Evolutionary conservation across 805 yeast genomes (phyloP), one percentile per base, ranked within the genome.

Genomic region (Komagataella ulmi): DNA sequence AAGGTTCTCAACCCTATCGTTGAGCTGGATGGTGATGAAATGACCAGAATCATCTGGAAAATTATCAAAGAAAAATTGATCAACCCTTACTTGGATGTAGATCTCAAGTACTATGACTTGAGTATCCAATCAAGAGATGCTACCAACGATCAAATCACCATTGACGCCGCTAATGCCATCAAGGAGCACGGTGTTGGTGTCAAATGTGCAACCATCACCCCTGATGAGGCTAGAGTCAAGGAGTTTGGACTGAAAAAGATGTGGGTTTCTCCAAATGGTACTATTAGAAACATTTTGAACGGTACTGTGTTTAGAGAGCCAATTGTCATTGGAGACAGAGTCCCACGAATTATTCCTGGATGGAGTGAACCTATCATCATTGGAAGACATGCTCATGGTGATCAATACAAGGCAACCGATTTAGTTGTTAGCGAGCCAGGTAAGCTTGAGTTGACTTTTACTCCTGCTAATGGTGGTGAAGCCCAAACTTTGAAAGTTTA

Each of bases 211-310:
- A 85, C 91, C 17, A 85, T 85, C 59, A 85, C 91, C 1, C 93
- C 91, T 2, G 91, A 85, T 65, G 91, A 85, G 65, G 80, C 77
- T 23, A 75, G 93, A 65, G 91, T 85, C 48, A 71, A 80, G 61
- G 93, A 85, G 67, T 85, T 84, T 58, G 69, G 71, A 49, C 72
- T 85, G 65, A 81, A 81, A 62, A 78, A 85, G 62, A 85, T 85
- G 93, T 85, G 91, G 90, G 74, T 80, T 50, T 85, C 91, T 18
- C 93, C 93, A 57, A 85, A 85, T 63, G 93, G 93, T 57, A 85
- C 93, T 30, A 82, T 85, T 59, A 76, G 93, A 71, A 85, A 85
- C 66, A 83, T 85, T 52, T 67, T 85, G 55, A 87, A 86, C 43
- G 93, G 93, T 59, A 85, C 93, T 19, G 91, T 85, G 36, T 85